Evolutionary conservation across 2,329 filamentous ascomycete genomes (phyloP).

Genomic region (Ophiostoma novo-ulmi): DNA sequence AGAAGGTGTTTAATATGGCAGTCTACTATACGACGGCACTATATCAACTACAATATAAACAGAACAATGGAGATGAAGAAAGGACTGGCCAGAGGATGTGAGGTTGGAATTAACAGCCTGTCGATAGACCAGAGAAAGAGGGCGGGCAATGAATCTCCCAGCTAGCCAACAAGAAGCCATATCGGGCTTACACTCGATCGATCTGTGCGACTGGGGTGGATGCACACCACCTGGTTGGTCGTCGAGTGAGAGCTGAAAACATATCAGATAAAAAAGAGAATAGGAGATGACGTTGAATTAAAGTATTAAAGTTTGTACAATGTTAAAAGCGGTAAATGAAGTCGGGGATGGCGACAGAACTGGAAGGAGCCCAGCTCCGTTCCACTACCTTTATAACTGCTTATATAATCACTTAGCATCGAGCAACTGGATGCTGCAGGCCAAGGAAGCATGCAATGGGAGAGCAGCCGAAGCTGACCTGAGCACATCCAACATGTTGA

Average conservation of each 20-base stretch:
- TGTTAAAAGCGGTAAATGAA: neutral
- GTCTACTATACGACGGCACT: too few species aligned
- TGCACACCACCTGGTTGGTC: neutral
- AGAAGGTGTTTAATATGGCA: too few species aligned
- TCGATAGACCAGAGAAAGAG: too few species aligned
- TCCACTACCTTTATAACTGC: neutral
- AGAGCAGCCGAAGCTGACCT: neutral
- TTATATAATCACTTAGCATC: neutral
- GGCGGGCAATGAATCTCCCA: neutral
- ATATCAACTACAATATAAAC: too few species aligned
- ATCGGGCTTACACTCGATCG: constrained; percentile 12
- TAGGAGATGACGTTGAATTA: neutral
- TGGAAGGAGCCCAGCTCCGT: neutral
- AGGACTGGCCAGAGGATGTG: too few species aligned
- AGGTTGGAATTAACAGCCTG: too few species aligned
- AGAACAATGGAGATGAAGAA: too few species aligned
- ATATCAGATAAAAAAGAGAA: neutral
- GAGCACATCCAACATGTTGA: neutral
- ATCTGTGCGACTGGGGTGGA: neutral
- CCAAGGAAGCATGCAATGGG: too few species aligned
- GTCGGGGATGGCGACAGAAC: neutral
- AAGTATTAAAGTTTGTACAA: neutral
- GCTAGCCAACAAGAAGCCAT: constrained; percentile 19
- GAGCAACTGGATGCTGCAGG: too few species aligned
- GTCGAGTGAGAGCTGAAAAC: neutral